These are phyloP conservation scores for Phytopythium delawarense DNA, from an alignment of 352 stramenopile species.

Conservation along the genomic window DNA sequence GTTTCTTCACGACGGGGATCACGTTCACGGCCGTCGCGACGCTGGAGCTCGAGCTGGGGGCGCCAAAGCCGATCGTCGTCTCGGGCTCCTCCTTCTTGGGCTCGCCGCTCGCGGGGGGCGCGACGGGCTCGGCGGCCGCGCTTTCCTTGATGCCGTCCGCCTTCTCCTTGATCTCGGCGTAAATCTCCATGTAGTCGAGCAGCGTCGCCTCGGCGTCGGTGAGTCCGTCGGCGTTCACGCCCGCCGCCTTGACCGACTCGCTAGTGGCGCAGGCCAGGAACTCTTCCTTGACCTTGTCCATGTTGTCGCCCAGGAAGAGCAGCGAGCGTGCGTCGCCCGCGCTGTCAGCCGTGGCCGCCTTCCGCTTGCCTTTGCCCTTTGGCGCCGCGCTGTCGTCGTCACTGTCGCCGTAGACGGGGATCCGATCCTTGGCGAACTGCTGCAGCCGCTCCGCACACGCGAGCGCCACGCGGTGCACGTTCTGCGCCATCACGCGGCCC, in stretches of 20 bases:
- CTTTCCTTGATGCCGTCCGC: slow-evolving; percentile 22
- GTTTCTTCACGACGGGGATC: slow-evolving; percentile 67
- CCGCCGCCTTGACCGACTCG: slow-evolving; percentile 39
- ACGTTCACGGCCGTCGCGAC: slow-evolving; percentile 50
- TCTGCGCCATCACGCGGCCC: slow-evolving; percentile 75
- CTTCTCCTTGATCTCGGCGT: slow-evolving; percentile 66
- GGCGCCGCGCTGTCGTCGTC: slow-evolving; percentile 3
- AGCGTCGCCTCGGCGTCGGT: slow-evolving; percentile 29
- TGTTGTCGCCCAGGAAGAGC: slow-evolving; percentile 42
- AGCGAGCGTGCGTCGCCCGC: slow-evolving; percentile 20
- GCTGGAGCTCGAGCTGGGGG: slow-evolving; percentile 9
- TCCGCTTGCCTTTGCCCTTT: slow-evolving; percentile 74
- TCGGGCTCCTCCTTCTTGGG: slow-evolving; percentile 18
- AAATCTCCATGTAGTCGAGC: slow-evolving; percentile 83
- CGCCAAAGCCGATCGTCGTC: slow-evolving; percentile 74
- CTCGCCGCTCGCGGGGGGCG: not conserved
- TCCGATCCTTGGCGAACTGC: slow-evolving; percentile 42
- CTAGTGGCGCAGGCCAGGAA: slow-evolving; percentile 48
- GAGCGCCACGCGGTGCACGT: slow-evolving; percentile 58
- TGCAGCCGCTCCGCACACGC: slow-evolving; percentile 36
- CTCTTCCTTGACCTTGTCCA: slow-evolving; percentile 48
- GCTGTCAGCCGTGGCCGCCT: slow-evolving; percentile 17
- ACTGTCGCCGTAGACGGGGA: slow-evolving; percentile 47
- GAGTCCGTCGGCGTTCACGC: slow-evolving; percentile 36
- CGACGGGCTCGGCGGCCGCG: slow-evolving; percentile 14